A percentile compares a stretch with the other conserved stretches of the same genome.
phyloP scores from a whole-genome alignment of 805 yeast genomes.

The Brettanomyces naardenensis region DNA sequence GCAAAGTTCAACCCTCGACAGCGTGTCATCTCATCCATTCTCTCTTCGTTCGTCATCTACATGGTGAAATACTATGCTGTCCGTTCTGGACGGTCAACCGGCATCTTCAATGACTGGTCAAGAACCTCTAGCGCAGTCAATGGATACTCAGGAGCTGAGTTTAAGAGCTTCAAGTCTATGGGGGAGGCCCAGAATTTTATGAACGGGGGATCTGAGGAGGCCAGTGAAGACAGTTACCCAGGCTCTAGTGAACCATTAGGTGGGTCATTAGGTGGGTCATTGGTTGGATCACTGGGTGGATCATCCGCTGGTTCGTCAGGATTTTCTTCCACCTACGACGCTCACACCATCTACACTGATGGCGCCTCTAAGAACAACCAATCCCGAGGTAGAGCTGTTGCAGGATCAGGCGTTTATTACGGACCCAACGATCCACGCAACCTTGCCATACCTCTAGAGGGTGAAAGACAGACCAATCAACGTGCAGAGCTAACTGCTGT shows the following conservation, averaged over 20 bases:
- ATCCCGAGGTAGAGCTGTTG: slow-evolving; percentile 7
- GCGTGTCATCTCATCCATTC: too few relatives aligned
- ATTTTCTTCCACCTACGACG: slow-evolving; percentile 2
- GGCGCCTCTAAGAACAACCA: slow-evolving; percentile 71
- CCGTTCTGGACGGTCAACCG: slow-evolving; percentile 41
- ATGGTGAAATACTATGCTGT: slow-evolving; percentile 40
- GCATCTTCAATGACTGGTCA: slow-evolving; percentile 56
- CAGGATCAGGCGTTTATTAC: slow-evolving; percentile 72
- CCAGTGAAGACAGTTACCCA: background rate
- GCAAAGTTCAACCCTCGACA: too few relatives aligned
- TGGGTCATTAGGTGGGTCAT: background rate
- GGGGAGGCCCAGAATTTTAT: slow-evolving; percentile 36
- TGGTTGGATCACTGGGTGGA: background rate
- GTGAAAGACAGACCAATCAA: slow-evolving; percentile 59
- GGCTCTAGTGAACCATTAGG: slow-evolving; percentile 1
- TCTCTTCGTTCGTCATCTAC: too few relatives aligned
- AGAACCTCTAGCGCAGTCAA: slow-evolving; percentile 43
- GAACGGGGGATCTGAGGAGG: background rate
- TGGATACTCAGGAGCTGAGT: slow-evolving; percentile 51
- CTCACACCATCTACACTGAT: slow-evolving; percentile 51
- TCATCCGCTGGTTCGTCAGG: background rate
- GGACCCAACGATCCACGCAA: slow-evolving; percentile 50
- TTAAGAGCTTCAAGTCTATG: slow-evolving; percentile 42
- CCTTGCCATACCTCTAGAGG: slow-evolving; percentile 42
- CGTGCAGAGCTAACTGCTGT: slow-evolving; percentile 75